Evolutionary conservation across 257 asterid genomes (phyloP).

Genomic region (Solanum sejunctum): DNA sequence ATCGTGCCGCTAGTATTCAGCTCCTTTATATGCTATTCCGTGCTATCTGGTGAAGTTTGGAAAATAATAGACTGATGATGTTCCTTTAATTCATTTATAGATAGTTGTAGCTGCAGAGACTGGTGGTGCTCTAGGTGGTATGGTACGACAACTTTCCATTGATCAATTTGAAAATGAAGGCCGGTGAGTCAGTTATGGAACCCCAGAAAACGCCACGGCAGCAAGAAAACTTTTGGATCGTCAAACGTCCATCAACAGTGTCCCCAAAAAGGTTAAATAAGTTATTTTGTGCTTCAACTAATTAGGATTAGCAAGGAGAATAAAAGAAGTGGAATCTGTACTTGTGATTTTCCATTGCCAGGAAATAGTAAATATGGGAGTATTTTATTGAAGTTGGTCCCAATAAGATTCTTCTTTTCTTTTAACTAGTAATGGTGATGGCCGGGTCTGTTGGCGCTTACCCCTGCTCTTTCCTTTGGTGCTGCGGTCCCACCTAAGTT

Average conservation of each 20-base stretch:
- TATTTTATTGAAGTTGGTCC: background rate
- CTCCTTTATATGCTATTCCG: conserved; percentile 3
- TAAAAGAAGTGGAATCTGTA: background rate
- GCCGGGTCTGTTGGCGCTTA: background rate
- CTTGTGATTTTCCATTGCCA: background rate
- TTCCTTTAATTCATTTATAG: conserved; percentile 23
- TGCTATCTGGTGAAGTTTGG: background rate
- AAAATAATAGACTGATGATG: conserved; percentile 1
- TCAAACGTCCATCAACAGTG: conserved; percentile 88
- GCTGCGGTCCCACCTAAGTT: background rate
- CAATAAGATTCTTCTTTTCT: background rate
- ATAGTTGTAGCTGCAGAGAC: conserved; percentile 99
- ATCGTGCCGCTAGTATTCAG: conserved; percentile 79
- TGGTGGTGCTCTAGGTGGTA: conserved; percentile 96
- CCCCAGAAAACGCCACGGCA: conserved; percentile 95
- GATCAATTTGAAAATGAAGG: conserved; percentile 99
- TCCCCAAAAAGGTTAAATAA: conserved; percentile 75
- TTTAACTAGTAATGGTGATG: background rate
- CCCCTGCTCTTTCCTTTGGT: background rate
- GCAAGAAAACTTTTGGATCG: conserved; percentile 96
- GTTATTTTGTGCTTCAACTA: background rate
- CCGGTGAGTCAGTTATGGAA: conserved; percentile 92
- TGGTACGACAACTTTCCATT: conserved; percentile 97
- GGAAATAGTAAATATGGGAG: background rate
- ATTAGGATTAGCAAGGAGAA: background rate